A percentile compares a stretch with the other conserved stretches of the same genome.
Evolutionary conservation across 352 stramenopile genomes (phyloP).

Genomic region (Thalassiosira mediterranea): DNA sequence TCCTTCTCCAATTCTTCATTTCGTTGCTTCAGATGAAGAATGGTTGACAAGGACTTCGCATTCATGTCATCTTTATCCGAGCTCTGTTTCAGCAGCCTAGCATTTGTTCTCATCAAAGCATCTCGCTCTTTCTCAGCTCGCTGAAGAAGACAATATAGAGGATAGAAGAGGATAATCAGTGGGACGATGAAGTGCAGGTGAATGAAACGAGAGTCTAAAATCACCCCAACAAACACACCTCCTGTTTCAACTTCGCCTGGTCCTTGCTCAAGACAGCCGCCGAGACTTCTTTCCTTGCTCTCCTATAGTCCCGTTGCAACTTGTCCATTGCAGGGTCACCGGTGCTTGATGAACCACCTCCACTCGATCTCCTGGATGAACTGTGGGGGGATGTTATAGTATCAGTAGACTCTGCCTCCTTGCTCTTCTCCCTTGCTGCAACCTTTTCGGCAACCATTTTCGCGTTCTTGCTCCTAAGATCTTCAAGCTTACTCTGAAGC

Average conservation of each 20-base stretch:
- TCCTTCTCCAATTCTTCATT: slow-evolving; percentile 73
- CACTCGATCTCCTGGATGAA: slow-evolving; percentile 24
- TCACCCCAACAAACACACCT: slow-evolving; percentile 29
- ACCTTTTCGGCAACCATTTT: slow-evolving; percentile 53
- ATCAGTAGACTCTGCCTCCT: slow-evolving; percentile 26
- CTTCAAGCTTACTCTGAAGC: slow-evolving; percentile 68
- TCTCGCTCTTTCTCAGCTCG: slow-evolving; percentile 75
- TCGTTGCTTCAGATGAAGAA: slow-evolving; percentile 80
- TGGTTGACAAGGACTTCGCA: slow-evolving; percentile 79
- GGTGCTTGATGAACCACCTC: slow-evolving; percentile 11
- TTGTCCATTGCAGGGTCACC: slow-evolving; percentile 52
- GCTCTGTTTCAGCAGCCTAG: slow-evolving; percentile 73
- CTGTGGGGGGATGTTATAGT: slow-evolving; percentile 15
- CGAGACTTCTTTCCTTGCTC: slow-evolving; percentile 69
- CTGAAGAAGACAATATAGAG: slow-evolving; percentile 18
- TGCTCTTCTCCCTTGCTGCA: slow-evolving; percentile 41
- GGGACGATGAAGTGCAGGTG: slow-evolving; percentile 3
- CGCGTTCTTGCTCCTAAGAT: slow-evolving; percentile 73
- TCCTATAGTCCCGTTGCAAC: slow-evolving; percentile 67
- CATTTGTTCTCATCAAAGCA: slow-evolving; percentile 68
- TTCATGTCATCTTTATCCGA: slow-evolving; percentile 85
- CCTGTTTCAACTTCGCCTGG: slow-evolving; percentile 72
- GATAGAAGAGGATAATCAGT: slow-evolving; percentile 10
- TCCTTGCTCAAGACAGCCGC: slow-evolving; percentile 73
- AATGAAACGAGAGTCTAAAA: slow-evolving; percentile 7